Evolutionary conservation across 352 stramenopile genomes (phyloP).

Genomic region (Hyaloperonospora arabidopsidis): DNA sequence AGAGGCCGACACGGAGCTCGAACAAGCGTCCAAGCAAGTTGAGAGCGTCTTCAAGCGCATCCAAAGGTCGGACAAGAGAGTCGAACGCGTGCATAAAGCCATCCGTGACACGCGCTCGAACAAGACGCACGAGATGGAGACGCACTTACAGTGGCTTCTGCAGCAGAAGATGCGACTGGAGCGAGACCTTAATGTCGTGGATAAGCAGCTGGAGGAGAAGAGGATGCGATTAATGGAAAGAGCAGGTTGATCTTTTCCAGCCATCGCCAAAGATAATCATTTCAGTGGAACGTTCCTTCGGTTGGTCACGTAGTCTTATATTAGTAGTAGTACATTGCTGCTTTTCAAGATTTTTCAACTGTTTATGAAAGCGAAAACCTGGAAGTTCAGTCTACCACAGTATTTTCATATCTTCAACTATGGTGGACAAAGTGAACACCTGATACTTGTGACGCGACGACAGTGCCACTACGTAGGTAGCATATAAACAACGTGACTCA

Average conservation of each 20-base stretch:
- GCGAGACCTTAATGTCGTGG: conserved; percentile 33
- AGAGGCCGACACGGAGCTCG: conserved; percentile 56
- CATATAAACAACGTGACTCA: too few species aligned
- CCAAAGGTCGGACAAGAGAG: conserved; percentile 47
- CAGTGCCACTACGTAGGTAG: too few species aligned
- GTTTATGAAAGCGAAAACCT: too few species aligned
- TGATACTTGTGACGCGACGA: too few species aligned
- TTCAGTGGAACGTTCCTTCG: too few species aligned
- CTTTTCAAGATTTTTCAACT: too few species aligned
- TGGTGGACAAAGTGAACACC: too few species aligned
- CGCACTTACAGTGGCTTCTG: conserved; percentile 50
- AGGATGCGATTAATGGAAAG: conserved; percentile 48
- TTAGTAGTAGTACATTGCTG: too few species aligned
- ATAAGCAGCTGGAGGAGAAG: conserved; percentile 49
- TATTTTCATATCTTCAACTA: too few species aligned
- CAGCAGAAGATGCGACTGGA: conserved; percentile 43
- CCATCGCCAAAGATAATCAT: too few species aligned
- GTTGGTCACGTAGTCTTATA: too few species aligned
- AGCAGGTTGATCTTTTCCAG: neutral
- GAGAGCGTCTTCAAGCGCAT: conserved; percentile 50
- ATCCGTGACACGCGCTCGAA: conserved; percentile 32
- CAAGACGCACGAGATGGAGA: conserved; percentile 39
- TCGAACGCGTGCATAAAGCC: conserved; percentile 28
- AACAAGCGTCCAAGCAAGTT: conserved; percentile 57
- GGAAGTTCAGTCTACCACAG: too few species aligned